These are phyloP conservation scores for Suillus ampliporus DNA, from an alignment of 768 basidiomycete genomes.

Conservation along the genomic window DNA sequence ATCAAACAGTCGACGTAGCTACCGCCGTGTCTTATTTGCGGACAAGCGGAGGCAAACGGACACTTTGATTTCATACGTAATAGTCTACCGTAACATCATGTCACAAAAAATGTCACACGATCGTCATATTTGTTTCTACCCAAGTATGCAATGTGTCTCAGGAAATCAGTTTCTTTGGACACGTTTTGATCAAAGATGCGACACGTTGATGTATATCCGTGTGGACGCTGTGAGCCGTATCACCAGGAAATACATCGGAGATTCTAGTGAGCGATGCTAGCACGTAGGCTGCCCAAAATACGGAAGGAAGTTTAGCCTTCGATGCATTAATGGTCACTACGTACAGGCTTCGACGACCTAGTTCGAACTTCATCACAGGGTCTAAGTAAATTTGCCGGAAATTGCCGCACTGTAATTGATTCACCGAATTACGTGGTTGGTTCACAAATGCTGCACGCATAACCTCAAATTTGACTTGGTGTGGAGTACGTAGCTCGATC, in stretches of 20 bases:
- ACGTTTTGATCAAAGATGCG: neutral
- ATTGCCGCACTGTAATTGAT: neutral
- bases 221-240: too few species aligned
- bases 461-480: conserved; percentile 5
- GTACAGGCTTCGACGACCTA: neutral
- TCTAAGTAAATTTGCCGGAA: too few species aligned
- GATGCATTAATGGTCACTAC: neutral
- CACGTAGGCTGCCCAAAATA: neutral
- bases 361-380: neutral
- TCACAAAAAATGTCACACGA: conserved; percentile 5
- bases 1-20: conserved; percentile 14
- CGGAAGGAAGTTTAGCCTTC: neutral
- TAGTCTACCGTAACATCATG: neutral
- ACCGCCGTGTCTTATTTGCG: conserved; percentile 15
- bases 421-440: neutral
- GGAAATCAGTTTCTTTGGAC: neutral
- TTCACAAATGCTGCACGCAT: neutral
- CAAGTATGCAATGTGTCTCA: neutral
- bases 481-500: neutral
- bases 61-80: conserved; percentile 15
- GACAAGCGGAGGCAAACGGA: conserved; percentile 6
- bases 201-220: neutral
- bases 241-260: neutral
- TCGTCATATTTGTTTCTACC: neutral
- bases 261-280: too few species aligned